Conservation (phyloP, 2,329 filamentous ascomycete species). For the Botrytis porri region DNA sequence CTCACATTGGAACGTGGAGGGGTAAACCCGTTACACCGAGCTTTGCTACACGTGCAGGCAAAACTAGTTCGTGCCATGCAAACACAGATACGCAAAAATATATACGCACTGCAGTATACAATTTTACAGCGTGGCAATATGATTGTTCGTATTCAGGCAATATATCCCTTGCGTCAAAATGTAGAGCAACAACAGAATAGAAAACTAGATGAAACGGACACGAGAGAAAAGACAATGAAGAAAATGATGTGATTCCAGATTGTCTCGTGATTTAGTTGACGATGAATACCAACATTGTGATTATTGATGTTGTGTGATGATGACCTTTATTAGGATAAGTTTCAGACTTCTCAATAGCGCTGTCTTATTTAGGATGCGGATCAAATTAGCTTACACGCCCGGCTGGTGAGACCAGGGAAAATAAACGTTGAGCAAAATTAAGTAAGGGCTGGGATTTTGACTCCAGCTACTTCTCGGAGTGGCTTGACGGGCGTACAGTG, state of each 20-base stretch:
- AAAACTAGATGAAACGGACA: background rate
- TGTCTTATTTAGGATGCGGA: background rate
- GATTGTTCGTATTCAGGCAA: constrained; percentile 7
- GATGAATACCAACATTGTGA: background rate
- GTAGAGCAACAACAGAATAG: background rate
- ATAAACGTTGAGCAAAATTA: constrained; percentile 9
- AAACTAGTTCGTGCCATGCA: background rate
- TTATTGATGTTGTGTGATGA: background rate
- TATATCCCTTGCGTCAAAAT: background rate
- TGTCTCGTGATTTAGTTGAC: background rate
- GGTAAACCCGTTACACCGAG: background rate
- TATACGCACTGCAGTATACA: background rate
- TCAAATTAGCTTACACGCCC: background rate
- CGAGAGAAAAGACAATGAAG: constrained; percentile 2
- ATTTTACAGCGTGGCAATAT: background rate
- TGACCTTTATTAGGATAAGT: background rate
- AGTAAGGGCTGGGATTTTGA: background rate
- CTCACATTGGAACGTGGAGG: constrained; percentile 6
- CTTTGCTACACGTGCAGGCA: background rate
- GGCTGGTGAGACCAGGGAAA: constrained; percentile 8
- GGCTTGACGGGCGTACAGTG: background rate
- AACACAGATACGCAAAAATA: background rate
- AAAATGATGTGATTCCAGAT: background rate
- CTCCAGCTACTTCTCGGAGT: background rate
- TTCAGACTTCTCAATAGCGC: background rate